Evolutionary conservation across 1,284 basidiomycete species (phyloP).

Genomic region (Wolfiporia cocos): DNA sequence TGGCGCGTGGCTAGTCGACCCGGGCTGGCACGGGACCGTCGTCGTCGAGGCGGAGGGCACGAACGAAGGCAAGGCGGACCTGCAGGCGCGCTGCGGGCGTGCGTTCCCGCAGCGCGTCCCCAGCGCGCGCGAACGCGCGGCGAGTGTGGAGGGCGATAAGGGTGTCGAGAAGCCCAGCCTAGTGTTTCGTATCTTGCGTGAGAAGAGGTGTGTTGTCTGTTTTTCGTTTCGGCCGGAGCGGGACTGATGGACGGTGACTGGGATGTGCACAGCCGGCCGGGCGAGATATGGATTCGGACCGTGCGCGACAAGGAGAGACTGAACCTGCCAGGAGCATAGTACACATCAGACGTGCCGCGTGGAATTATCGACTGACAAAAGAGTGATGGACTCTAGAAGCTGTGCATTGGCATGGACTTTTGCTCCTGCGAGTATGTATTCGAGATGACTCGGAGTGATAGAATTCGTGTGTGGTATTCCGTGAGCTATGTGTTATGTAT

Average conservation of each 20-base stretch:
- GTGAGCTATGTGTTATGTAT: too few relatives aligned
- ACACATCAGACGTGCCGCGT: too few relatives aligned
- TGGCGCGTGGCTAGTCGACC: slow-evolving; percentile 52
- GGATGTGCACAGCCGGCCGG: slow-evolving; percentile 51
- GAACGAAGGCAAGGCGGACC: slow-evolving; percentile 73
- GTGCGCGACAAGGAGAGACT: slow-evolving; percentile 58
- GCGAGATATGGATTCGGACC: slow-evolving; percentile 72
- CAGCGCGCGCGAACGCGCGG: slow-evolving; percentile 17
- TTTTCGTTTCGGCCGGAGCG: slow-evolving; percentile 1
- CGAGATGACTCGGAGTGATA: too few relatives aligned
- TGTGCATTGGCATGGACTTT: too few relatives aligned
- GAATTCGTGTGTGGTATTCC: too few relatives aligned
- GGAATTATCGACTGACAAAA: too few relatives aligned
- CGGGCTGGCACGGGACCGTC: slow-evolving; percentile 74
- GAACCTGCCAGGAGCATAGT: too few relatives aligned
- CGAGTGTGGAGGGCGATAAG: slow-evolving; percentile 23
- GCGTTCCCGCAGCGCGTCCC: slow-evolving; percentile 55
- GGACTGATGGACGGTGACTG: neutral
- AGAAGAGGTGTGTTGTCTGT: slow-evolving; percentile 57
- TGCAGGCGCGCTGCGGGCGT: slow-evolving; percentile 65
- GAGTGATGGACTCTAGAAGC: too few relatives aligned
- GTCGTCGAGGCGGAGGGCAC: slow-evolving; percentile 80
- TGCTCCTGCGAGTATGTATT: too few relatives aligned
- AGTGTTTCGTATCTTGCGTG: slow-evolving; percentile 68
- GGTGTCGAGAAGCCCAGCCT: slow-evolving; percentile 43